Conservation (phyloP, 1,284 basidiomycete species). For the Austroboletus niveus region DNA sequence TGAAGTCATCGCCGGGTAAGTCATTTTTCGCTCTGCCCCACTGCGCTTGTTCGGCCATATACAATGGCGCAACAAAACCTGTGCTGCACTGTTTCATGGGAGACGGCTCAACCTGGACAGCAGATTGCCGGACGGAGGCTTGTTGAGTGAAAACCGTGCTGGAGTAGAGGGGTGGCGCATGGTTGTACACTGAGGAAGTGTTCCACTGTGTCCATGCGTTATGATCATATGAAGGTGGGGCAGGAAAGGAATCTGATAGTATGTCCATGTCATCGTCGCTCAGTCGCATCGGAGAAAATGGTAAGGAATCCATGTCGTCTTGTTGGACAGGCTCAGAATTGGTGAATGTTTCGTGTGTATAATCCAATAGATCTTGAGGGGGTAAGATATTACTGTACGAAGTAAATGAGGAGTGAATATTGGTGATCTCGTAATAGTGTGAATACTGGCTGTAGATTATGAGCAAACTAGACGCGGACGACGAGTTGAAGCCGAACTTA, state of each 20-base stretch:
- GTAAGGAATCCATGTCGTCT: constrained; percentile 18
- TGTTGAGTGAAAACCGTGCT: background rate
- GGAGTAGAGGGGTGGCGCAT: background rate
- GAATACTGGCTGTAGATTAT: background rate
- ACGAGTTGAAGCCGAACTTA: background rate
- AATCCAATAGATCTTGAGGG: background rate
- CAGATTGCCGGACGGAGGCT: background rate
- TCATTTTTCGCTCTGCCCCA: no score
- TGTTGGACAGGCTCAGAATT: background rate
- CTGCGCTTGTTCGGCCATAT: no score
- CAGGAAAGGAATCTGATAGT: constrained; percentile 1
- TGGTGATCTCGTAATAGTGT: background rate
- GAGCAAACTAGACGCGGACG: background rate
- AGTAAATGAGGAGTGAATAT: background rate
- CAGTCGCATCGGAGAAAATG: constrained; percentile 4
- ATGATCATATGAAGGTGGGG: constrained; percentile 1
- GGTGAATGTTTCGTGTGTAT: background rate
- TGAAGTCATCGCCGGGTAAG: no score
- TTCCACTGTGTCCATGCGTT: constrained; percentile 5
- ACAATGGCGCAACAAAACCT: background rate
- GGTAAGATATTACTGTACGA: background rate
- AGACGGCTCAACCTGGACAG: constrained; percentile 1
- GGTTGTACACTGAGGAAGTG: background rate
- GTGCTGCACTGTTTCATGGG: background rate
- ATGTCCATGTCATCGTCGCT: constrained; percentile 15